These are phyloP conservation scores for Vitis hybrid DNA, from an alignment of 177 flowering plant species.

Conservation along the genomic window DNA sequence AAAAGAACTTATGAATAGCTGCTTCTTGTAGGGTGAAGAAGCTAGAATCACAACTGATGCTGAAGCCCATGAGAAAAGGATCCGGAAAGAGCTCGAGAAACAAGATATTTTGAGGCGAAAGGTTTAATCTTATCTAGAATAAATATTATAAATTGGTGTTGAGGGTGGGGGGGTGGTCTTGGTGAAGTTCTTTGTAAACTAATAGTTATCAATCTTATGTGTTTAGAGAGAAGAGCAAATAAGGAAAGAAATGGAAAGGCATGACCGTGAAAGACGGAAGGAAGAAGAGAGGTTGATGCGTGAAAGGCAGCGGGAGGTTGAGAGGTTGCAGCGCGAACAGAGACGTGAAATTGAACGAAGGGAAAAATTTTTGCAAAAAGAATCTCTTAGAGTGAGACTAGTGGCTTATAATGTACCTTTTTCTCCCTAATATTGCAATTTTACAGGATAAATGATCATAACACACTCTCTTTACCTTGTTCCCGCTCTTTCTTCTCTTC, in stretches of 20 bases:
- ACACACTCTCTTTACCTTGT: too few species aligned
- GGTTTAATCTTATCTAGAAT: constrained; percentile 35
- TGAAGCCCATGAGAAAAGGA: constrained; percentile 79
- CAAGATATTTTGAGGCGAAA: constrained; percentile 79
- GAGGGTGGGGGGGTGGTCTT: too few species aligned
- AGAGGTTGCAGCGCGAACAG: constrained; percentile 76
- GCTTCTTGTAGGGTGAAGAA: constrained; percentile 63
- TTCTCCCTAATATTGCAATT: not conserved
- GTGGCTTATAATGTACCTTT: not conserved
- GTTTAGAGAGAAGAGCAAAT: constrained; percentile 87
- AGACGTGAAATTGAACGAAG: constrained; percentile 83
- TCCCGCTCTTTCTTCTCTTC: not conserved
- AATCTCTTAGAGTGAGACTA: constrained; percentile 63
- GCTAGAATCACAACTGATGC: constrained; percentile 67
- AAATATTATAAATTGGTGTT: not conserved
- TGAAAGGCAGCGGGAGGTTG: constrained; percentile 89
- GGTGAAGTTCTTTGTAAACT: not conserved
- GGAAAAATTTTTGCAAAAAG: constrained; percentile 81
- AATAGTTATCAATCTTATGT: not conserved
- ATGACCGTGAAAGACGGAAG: constrained; percentile 85
- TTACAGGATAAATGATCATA: not conserved
- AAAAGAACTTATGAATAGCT: not conserved
- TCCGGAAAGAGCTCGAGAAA: constrained; percentile 86
- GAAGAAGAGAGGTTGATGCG: constrained; percentile 96
- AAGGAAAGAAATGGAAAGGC: constrained; percentile 89